Percentiles rank a stretch among this genome's conserved stretches.
These are phyloP conservation scores for Cucurbita maxima DNA, from an alignment of 306 rosid genomes.

Conservation along the genomic window DNA sequence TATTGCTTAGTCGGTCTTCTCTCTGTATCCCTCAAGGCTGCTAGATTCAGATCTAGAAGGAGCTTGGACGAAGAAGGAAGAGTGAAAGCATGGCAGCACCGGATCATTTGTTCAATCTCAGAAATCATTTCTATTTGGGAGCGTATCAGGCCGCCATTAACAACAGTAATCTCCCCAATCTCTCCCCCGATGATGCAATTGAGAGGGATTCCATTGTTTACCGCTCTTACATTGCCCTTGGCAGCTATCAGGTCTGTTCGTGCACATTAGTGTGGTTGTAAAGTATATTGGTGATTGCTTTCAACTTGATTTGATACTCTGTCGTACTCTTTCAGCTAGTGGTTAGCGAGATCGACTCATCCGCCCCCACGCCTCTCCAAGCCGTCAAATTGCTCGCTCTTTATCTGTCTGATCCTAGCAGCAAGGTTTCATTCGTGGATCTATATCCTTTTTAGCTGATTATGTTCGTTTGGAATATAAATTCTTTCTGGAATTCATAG, in stretches of 20 bases:
- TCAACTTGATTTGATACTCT: neutral
- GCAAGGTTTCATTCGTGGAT: constrained; percentile 30
- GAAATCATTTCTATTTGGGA: constrained; percentile 84
- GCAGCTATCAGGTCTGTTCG: constrained; percentile 36
- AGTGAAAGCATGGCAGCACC: constrained; percentile 31
- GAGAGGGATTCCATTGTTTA: constrained; percentile 69
- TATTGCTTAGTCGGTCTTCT: neutral
- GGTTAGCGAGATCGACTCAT: constrained; percentile 62
- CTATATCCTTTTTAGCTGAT: neutral
- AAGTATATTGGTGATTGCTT: neutral
- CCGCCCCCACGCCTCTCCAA: constrained; percentile 81
- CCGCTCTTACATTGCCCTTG: constrained; percentile 87
- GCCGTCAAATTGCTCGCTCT: constrained; percentile 89
- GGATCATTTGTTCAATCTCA: constrained; percentile 64
- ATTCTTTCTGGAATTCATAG: neutral
- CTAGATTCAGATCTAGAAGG: constrained; percentile 7
- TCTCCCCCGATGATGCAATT: constrained; percentile 58
- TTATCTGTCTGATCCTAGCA: constrained; percentile 53
- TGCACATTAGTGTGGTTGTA: neutral
- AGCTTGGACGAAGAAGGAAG: neutral
- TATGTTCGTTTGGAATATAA: neutral
- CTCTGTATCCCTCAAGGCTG: neutral
- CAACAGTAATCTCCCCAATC: constrained; percentile 55
- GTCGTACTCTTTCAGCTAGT: constrained; percentile 31
- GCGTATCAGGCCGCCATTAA: constrained; percentile 89